These are phyloP conservation scores for Talaromyces thailandensis DNA, from an alignment of 495 filamentous ascomycete species.

Conservation along the genomic window DNA sequence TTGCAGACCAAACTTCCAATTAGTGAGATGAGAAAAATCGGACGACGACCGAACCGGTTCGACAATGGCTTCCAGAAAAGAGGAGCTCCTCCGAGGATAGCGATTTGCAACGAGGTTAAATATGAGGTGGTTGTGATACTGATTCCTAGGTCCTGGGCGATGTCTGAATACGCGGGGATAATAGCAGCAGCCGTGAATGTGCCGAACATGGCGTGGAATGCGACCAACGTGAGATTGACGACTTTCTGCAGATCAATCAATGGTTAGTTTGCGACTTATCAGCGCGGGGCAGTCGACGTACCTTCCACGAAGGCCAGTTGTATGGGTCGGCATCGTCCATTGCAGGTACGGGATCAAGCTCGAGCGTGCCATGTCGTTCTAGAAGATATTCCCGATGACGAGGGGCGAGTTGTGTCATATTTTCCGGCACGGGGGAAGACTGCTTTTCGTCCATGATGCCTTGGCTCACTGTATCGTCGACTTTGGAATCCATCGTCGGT, in stretches of 20 bases:
- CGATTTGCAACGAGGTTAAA: constrained; percentile 27
- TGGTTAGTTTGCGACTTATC: background rate
- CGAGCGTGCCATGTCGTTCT: constrained; percentile 35
- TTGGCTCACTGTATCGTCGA: background rate
- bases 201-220: constrained; percentile 32
- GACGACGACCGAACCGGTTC: constrained; percentile 30
- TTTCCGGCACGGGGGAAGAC: background rate
- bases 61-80: constrained; percentile 33
- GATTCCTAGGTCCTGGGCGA: constrained; percentile 20
- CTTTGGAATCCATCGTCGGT: background rate
- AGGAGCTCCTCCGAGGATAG: constrained; percentile 24
- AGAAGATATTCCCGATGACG: constrained; percentile 35
- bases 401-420: background rate
- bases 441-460: background rate
- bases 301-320: constrained; percentile 49
- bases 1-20: constrained; percentile 20
- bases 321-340: constrained; percentile 39
- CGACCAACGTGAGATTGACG: constrained; percentile 28
- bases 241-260: constrained; percentile 22
- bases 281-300: constrained; percentile 11
- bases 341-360: constrained; percentile 43
- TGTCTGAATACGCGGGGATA: constrained; percentile 28
- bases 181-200: constrained; percentile 34
- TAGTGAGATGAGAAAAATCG: constrained; percentile 25
- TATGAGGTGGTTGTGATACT: constrained; percentile 22